These are phyloP conservation scores for Entonaema liquescens DNA, from an alignment of 495 filamentous ascomycete species.

Conservation along the genomic window DNA sequence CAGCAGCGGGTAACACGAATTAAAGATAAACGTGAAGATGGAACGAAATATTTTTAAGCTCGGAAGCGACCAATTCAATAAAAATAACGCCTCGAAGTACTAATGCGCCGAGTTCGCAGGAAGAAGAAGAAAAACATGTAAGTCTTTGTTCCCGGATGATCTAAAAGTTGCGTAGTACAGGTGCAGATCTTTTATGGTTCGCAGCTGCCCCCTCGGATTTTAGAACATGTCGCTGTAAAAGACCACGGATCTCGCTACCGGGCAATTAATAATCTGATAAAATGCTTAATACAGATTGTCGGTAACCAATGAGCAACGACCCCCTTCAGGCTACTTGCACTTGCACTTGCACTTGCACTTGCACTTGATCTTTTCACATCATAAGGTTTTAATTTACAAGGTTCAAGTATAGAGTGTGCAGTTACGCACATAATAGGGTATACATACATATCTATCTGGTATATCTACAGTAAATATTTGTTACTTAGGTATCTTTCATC, in stretches of 20 bases:
- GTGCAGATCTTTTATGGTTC: neutral
- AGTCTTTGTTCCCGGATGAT: conserved; percentile 3
- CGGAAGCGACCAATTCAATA: neutral
- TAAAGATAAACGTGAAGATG: neutral
- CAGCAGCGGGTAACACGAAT: conserved; percentile 7
- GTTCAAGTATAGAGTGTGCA: too few relatives aligned
- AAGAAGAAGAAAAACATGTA: neutral
- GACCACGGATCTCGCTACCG: neutral
- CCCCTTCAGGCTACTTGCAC: neutral
- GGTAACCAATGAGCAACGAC: neutral
- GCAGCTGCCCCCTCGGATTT: neutral
- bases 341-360: too few relatives aligned
- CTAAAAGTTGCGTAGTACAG: neutral
- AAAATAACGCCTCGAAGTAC: neutral
- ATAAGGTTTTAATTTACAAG: too few relatives aligned
- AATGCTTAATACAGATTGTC: neutral
- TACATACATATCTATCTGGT: too few relatives aligned
- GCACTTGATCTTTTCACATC: too few relatives aligned
- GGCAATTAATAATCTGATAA: neutral
- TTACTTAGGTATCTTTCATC: too few relatives aligned
- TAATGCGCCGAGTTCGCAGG: neutral
- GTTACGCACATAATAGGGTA: too few relatives aligned
- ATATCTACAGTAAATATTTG: too few relatives aligned
- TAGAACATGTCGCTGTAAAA: neutral
- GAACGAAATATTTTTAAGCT: conserved; percentile 5